phyloP scores from a whole-genome alignment of 345 rosid genomes.

The Corchorus olitorius region DNA sequence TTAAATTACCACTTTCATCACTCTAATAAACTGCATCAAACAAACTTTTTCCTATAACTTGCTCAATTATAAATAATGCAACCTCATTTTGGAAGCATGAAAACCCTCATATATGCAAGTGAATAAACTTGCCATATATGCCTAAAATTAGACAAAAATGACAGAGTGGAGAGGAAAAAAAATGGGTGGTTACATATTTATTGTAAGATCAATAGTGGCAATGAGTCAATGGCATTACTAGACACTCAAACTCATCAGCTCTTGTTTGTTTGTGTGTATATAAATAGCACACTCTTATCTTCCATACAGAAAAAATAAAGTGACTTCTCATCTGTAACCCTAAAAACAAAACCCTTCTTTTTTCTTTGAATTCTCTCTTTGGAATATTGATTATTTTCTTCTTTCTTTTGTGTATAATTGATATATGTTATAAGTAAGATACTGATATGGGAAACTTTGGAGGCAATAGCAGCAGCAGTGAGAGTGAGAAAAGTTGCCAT shows the following conservation, averaged over 20 bases:
- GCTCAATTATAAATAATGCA: neutral
- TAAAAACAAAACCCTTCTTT: slow-evolving; percentile 29
- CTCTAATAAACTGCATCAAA: slow-evolving; percentile 10
- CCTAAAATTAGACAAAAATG: neutral
- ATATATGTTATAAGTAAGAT: neutral
- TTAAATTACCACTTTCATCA: slow-evolving; percentile 1
- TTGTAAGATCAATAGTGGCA: neutral
- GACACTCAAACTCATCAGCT: neutral
- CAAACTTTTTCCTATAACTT: slow-evolving; percentile 1
- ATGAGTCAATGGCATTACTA: neutral
- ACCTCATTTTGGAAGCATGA: too few species aligned
- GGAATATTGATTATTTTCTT: slow-evolving; percentile 2
- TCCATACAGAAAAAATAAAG: slow-evolving; percentile 37
- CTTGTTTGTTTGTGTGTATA: neutral
- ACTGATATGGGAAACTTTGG: slow-evolving; percentile 37
- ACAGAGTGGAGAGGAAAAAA: neutral
- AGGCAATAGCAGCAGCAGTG: slow-evolving; percentile 35
- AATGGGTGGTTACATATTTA: neutral
- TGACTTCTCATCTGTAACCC: slow-evolving; percentile 49
- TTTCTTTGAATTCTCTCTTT: slow-evolving; percentile 9
- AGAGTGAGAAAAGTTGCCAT: slow-evolving; percentile 43
- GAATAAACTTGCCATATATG: neutral
- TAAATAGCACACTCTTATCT: slow-evolving; percentile 23
- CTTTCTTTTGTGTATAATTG: slow-evolving; percentile 18
- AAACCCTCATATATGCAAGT: neutral